phyloP scores from a whole-genome alignment of 495 filamentous ascomycete genomes.

The Aspergillus ostianus region DNA sequence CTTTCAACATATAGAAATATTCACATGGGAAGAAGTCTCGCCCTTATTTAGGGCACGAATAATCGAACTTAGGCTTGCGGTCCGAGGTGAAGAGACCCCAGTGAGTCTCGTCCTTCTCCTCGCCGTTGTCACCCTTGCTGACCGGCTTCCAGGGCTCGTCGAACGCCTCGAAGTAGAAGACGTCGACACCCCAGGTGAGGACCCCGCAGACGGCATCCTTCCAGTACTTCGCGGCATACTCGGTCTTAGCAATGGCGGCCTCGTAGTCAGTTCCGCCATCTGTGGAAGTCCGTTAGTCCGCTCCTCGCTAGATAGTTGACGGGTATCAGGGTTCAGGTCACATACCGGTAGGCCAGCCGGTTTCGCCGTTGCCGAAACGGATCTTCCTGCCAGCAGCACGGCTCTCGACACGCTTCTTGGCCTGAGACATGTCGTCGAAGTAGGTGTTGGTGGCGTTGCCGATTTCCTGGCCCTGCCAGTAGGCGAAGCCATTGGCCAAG shows the following conservation, averaged over 20 bases:
- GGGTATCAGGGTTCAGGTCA: not conserved
- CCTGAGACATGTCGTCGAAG: conserved; percentile 72
- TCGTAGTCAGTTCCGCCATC: conserved; percentile 64
- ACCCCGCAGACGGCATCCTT: conserved; percentile 67
- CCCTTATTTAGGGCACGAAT: conserved; percentile 44
- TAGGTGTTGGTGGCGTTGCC: conserved; percentile 65
- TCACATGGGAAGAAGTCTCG: no score
- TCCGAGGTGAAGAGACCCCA: conserved; percentile 73
- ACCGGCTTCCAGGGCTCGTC: conserved; percentile 79
- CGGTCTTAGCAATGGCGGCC: conserved; percentile 58
- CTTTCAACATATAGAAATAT: no score
- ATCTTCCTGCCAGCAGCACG: conserved; percentile 54
- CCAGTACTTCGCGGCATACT: conserved; percentile 63
- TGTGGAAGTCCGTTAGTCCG: conserved; percentile 8
- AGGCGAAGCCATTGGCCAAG: conserved; percentile 78
- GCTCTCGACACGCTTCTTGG: conserved; percentile 65
- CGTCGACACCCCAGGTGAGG: conserved; percentile 69
- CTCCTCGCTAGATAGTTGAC: no score
- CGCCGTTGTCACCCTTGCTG: conserved; percentile 66
- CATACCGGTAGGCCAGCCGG: conserved; percentile 63
- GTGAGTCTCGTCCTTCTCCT: conserved; percentile 66
- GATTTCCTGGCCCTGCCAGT: conserved; percentile 72
- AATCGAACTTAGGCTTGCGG: conserved; percentile 61
- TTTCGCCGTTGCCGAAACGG: conserved; percentile 76
- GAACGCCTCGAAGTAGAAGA: conserved; percentile 84